These are phyloP conservation scores for Cladophialophora bantiana DNA, from an alignment of 2,329 filamentous ascomycete species.

Conservation along the genomic window DNA sequence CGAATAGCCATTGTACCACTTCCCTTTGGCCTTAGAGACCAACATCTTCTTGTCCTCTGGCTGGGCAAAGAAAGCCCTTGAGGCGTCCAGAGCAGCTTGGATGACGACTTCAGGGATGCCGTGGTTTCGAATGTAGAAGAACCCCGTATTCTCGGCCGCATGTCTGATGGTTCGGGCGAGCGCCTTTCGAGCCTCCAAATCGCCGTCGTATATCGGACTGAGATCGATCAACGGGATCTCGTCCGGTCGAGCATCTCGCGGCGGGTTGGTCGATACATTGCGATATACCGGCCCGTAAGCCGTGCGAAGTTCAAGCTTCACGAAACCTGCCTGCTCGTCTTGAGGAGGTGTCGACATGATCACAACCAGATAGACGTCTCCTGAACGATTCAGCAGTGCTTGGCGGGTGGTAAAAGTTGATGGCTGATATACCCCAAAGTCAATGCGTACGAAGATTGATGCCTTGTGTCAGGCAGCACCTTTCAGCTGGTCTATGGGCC, in stretches of 20 bases:
- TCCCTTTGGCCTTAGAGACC: constrained; percentile 56
- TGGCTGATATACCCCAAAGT: background rate
- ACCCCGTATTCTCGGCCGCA: constrained; percentile 59
- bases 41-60: constrained; percentile 56
- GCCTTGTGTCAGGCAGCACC: constrained; percentile 10
- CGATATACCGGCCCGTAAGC: constrained; percentile 55
- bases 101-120: constrained; percentile 50
- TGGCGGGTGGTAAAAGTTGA: background rate
- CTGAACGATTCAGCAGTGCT: background rate
- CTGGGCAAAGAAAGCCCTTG: constrained; percentile 55
- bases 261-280: constrained; percentile 51
- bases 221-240: constrained; percentile 65
- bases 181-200: constrained; percentile 47
- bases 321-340: constrained; percentile 16
- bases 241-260: constrained; percentile 49
- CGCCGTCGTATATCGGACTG: constrained; percentile 47
- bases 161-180: constrained; percentile 53
- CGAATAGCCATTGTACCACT: constrained; percentile 42
- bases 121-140: constrained; percentile 59
- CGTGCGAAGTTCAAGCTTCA: constrained; percentile 53
- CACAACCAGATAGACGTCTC: too few relatives aligned
- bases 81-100: constrained; percentile 53
- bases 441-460: background rate
- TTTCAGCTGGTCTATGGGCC: background rate
- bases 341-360: constrained; percentile 28